A percentile compares a stretch with the other conserved stretches of the same genome.
These are phyloP conservation scores for Kwoniella newhampshirensis DNA, from an alignment of 768 basidiomycete species.

Conservation along the genomic window DNA sequence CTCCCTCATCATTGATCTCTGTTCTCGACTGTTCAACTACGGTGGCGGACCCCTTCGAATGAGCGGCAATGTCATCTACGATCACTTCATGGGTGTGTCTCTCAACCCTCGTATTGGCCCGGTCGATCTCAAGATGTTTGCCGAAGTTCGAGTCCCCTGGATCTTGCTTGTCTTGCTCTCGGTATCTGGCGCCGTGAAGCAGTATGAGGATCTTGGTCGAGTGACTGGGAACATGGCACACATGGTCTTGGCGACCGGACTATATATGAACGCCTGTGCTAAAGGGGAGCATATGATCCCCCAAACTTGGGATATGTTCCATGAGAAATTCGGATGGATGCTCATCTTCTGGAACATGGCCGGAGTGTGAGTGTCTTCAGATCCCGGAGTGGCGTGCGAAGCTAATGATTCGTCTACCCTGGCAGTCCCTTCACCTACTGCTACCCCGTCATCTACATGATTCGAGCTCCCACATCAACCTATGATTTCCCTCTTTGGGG, in stretches of 20 bases:
- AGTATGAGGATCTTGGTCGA: conserved; percentile 87
- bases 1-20: conserved; percentile 76
- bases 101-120: conserved; percentile 89
- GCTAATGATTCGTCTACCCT: no score
- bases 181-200: conserved; percentile 89
- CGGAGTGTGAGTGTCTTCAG: conserved; percentile 44
- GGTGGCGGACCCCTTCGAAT: conserved; percentile 78
- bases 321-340: conserved; percentile 94
- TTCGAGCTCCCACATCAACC: conserved; percentile 80
- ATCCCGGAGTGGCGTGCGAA: no score
- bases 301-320: conserved; percentile 90
- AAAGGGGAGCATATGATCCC: conserved; percentile 66
- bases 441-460: conserved; percentile 97
- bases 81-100: conserved; percentile 93
- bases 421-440: conserved; percentile 70
- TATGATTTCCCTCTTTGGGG: conserved; percentile 80
- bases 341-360: conserved; percentile 82
- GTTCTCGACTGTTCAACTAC: conserved; percentile 64
- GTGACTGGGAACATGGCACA: conserved; percentile 95
- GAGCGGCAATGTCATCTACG: conserved; percentile 92
- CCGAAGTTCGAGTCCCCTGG: conserved; percentile 96
- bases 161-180: conserved; percentile 90
- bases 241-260: conserved; percentile 90
- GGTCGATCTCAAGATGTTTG: conserved; percentile 98
- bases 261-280: conserved; percentile 95